Evolutionary conservation across 768 basidiomycete species (phyloP).

Genomic region (Amanita jacksonii): DNA sequence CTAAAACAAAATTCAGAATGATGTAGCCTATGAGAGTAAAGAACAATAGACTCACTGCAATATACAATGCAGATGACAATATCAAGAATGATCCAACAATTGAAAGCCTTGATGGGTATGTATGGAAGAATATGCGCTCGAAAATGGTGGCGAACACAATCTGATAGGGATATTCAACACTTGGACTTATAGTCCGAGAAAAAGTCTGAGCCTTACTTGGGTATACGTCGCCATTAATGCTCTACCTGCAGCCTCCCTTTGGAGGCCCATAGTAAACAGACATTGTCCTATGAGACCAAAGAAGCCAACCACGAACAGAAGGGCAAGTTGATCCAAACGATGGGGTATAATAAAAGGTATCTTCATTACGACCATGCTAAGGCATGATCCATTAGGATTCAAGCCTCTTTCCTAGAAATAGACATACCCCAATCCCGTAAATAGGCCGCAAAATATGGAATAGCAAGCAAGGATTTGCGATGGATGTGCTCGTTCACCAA

Average conservation of each 20-base stretch:
- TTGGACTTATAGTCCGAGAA: no score
- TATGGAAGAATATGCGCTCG: neutral
- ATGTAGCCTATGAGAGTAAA: no score
- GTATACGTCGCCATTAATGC: slow-evolving; percentile 48
- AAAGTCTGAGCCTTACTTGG: no score
- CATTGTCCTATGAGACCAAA: slow-evolving; percentile 48
- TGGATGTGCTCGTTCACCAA: slow-evolving; percentile 69
- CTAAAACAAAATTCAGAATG: no score
- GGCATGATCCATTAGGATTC: no score
- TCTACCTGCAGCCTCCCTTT: slow-evolving; percentile 52
- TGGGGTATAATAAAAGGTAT: slow-evolving; percentile 36
- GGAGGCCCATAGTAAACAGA: slow-evolving; percentile 33
- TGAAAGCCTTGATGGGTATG: neutral
- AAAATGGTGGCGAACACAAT: slow-evolving; percentile 1
- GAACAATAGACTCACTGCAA: neutral
- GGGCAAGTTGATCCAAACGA: slow-evolving; percentile 29
- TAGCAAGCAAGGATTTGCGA: slow-evolving; percentile 65
- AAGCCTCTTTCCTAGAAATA: no score
- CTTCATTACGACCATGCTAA: slow-evolving; percentile 34
- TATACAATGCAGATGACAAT: neutral
- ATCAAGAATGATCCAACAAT: slow-evolving; percentile 4
- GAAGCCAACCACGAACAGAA: slow-evolving; percentile 42
- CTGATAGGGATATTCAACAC: no score
- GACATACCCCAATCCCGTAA: slow-evolving; percentile 25
- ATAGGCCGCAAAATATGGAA: slow-evolving; percentile 44